Evolutionary conservation across 345 rosid species (phyloP), one percentile per base, ranked within the genome.

Genomic region (Erysimum cheiranthoides): DNA sequence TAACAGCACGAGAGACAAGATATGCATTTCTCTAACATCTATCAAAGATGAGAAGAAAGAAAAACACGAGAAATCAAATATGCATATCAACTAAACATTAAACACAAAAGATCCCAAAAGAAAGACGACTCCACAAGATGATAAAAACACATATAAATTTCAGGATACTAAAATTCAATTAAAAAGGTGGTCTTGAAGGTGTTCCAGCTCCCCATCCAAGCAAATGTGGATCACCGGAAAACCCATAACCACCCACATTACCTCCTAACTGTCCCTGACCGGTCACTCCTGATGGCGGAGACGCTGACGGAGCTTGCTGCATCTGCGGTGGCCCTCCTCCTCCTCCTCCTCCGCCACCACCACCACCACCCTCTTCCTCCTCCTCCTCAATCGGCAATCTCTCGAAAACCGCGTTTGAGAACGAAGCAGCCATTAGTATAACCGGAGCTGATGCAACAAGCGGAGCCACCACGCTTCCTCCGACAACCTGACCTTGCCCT

Each of bases 401-500:
- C 82, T 90, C 96, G 49, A 86, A 88, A 4, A 87, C 90, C 0
- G 96, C 96, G 34, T 88, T 88, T 3, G 92, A 78, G 76, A 90
- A 90, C 6, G 93, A 88, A 14, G 96, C 92, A 40, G 96, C 90
- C 86, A 88, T 87, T 75, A 90, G 71, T 72, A 88, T 78, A 32
- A 90, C 93, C 4, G 93, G 89, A 4, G 87, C 88, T 2, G 92
- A 84, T 2, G 96, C 92, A 40, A 87, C 10, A 46, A 90, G 80
- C 0, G 87, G 89, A 4, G 88, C 93, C 43, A 84, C 90, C 16
- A 90, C 90, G 27, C 78, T 81, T 75, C 96, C 96, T 30, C 96
- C 96, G 3, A 90, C 87, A 43, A 90, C 93, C 82, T 88, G 93
- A 10, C 96, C 96, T 78, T 87, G 91, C 52, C 85, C 93, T 2